A percentile compares a stretch with the other conserved stretches of the same genome.
phyloP scores from a whole-genome alignment of 495 filamentous ascomycete species.

The Immersiella caudata region DNA sequence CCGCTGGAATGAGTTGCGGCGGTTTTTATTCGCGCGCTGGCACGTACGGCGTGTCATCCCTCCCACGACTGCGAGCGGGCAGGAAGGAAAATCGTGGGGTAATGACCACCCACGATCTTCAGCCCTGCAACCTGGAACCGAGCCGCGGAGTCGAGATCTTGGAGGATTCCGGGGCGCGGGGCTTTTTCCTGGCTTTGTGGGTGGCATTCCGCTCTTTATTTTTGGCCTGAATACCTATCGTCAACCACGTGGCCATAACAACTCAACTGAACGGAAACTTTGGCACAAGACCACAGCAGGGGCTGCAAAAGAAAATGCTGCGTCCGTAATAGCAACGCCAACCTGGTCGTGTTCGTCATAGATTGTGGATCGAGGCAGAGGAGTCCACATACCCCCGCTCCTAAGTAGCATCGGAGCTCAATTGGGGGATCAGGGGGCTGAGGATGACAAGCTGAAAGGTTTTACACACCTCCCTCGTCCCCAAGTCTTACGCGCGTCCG shows the following conservation, averaged over 20 bases:
- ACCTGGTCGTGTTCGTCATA: neutral
- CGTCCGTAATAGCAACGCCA: neutral
- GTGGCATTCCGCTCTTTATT: neutral
- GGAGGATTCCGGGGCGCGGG: neutral
- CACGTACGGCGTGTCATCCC: neutral
- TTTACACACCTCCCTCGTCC: neutral
- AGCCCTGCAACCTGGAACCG: neutral
- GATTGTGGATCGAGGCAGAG: neutral
- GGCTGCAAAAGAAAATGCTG: no score
- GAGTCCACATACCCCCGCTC: neutral
- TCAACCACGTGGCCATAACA: neutral
- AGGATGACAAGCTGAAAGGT: conserved; percentile 5
- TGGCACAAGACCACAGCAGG: no score
- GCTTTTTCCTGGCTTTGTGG: neutral
- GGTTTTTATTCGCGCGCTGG: neutral
- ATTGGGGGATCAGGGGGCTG: conserved; percentile 10
- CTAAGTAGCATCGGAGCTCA: neutral
- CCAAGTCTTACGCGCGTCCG: neutral
- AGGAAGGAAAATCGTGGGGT: conserved; percentile 8
- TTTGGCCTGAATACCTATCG: neutral
- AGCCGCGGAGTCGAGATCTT: no score
- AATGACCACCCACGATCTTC: neutral
- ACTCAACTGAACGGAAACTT: neutral
- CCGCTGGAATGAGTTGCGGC: neutral
- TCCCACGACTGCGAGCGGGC: neutral